Conservation (phyloP, 192 early-diverging fungal species). For the Thamnidium elegans region DNA sequence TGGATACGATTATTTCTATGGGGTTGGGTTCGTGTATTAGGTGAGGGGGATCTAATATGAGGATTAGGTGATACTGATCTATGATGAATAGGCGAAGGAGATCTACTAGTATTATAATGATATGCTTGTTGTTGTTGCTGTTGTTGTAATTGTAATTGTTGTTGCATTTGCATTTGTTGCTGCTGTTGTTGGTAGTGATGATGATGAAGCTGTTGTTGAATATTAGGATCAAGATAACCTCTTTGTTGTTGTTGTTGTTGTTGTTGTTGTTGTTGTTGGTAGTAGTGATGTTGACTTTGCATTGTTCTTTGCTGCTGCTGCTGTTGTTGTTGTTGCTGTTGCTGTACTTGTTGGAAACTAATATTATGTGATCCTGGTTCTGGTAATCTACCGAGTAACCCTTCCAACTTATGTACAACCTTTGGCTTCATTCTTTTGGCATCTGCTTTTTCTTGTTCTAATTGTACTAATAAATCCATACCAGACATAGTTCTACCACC, state of each 20-base stretch:
- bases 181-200: neutral
- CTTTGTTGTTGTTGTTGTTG: slow-evolving; percentile 7
- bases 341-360: slow-evolving; percentile 30
- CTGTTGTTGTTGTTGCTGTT: slow-evolving; percentile 17
- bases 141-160: slow-evolving; percentile 5
- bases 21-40: neutral
- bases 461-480: slow-evolving; percentile 28
- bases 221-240: too few relatives aligned
- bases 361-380: slow-evolving; percentile 30
- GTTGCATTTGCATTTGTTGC: neutral
- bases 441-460: slow-evolving; percentile 26
- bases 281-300: neutral
- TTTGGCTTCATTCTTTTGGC: slow-evolving; percentile 17
- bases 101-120: neutral
- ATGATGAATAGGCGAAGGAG: too few relatives aligned
- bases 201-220: neutral
- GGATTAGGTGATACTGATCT: too few relatives aligned
- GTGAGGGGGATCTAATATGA: too few relatives aligned
- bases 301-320: slow-evolving; percentile 8
- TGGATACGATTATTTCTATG: neutral
- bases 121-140: neutral
- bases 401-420: slow-evolving; percentile 22
- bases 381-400: slow-evolving; percentile 21
- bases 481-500: slow-evolving; percentile 22
- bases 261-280: slow-evolving; percentile 11